Conservation (phyloP, 352 stramenopile species). For the Thalassiosira hispida region DNA sequence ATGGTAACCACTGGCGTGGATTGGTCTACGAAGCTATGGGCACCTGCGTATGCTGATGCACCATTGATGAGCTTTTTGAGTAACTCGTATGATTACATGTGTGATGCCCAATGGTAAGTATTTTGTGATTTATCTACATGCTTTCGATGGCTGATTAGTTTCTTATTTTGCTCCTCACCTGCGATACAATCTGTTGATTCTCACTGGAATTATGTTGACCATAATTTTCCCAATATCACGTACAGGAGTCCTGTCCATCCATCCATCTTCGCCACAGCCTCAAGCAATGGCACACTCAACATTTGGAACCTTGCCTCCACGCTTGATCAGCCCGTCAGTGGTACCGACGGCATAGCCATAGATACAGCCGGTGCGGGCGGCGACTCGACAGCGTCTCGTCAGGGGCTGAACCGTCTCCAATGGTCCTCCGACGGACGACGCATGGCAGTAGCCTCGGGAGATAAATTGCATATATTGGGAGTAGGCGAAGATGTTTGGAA, state of each 20-base stretch:
- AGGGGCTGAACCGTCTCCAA: constrained; percentile 75
- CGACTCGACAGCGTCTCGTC: constrained; percentile 12
- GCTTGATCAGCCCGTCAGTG: constrained; percentile 78
- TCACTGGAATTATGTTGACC: too few species aligned
- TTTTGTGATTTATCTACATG: constrained; percentile 1
- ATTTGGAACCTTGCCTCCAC: constrained; percentile 81
- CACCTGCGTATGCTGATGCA: constrained; percentile 72
- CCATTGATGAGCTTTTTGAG: constrained; percentile 80
- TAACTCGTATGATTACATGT: constrained; percentile 85
- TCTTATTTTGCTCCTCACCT: neutral
- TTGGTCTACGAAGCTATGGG: constrained; percentile 83
- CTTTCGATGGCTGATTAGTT: neutral
- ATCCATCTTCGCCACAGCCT: constrained; percentile 78
- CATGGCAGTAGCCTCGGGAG: constrained; percentile 68
- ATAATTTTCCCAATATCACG: constrained; percentile 4
- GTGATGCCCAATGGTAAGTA: constrained; percentile 79
- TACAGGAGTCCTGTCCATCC: constrained; percentile 63
- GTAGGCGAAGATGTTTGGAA: constrained; percentile 74
- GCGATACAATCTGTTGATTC: neutral
- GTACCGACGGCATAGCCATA: constrained; percentile 77
- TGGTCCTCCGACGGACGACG: constrained; percentile 77
- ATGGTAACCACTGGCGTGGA: constrained; percentile 78
- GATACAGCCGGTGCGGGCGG: neutral
- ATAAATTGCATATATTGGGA: constrained; percentile 77
- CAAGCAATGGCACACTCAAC: constrained; percentile 77